phyloP scores from a whole-genome alignment of 2,329 filamentous ascomycete genomes.

The Colletotrichum navitas region DNA sequence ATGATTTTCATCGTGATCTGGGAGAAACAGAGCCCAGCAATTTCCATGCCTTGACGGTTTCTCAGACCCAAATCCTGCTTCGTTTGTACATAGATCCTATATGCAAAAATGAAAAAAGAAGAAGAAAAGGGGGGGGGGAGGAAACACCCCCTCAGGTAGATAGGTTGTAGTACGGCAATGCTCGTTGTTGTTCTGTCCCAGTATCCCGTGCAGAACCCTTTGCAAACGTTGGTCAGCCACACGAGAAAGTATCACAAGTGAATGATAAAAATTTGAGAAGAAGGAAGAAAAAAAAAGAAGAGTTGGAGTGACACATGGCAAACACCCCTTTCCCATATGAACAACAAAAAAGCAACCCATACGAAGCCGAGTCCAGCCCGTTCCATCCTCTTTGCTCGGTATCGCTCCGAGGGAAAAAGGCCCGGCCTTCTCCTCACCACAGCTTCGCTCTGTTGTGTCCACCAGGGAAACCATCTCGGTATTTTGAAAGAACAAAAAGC shows the following conservation, averaged over 20 bases:
- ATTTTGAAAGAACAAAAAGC: not conserved
- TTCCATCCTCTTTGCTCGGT: conserved; percentile 2
- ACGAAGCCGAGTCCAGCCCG: not conserved
- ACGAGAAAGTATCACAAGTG: not conserved
- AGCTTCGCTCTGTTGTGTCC: not conserved
- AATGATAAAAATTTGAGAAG: not conserved
- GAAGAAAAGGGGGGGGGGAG: not conserved
- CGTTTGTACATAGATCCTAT: conserved; percentile 36
- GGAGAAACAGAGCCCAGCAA: not conserved
- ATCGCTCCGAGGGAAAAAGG: conserved; percentile 23
- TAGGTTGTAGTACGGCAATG: not conserved
- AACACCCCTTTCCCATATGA: not conserved
- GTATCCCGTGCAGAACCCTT: not conserved
- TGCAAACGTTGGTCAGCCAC: not conserved
- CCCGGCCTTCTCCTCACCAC: conserved; percentile 33
- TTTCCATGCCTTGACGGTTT: conserved; percentile 27
- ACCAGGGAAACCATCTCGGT: not conserved
- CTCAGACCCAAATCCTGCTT: conserved; percentile 15
- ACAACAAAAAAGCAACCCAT: conserved; percentile 1
- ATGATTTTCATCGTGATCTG: not conserved
- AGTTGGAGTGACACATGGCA: not conserved
- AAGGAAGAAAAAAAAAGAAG: not conserved
- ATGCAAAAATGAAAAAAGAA: not conserved
- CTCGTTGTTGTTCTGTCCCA: not conserved
- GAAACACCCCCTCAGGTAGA: not conserved